A percentile compares a stretch with the other conserved stretches of the same genome.
These are phyloP conservation scores for Phaffomyces opuntiae DNA, from an alignment of 805 yeast genomes.

Conservation along the genomic window DNA sequence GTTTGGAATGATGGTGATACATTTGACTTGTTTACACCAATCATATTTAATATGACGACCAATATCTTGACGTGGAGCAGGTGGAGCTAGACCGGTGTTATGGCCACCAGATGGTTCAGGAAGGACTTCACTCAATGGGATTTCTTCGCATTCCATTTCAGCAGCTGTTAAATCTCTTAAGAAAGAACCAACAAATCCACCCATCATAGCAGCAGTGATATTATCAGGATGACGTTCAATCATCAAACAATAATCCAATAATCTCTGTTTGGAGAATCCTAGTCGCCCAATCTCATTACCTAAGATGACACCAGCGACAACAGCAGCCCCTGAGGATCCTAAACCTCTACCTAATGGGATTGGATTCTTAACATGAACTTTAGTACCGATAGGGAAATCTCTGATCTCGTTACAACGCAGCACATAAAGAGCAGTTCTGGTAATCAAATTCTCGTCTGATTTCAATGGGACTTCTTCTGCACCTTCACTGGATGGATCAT, in stretches of 20 bases:
- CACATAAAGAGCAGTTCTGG: conserved; percentile 89
- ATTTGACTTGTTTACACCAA: conserved; percentile 77
- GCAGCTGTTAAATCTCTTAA: conserved; percentile 69
- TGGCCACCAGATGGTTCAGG: conserved; percentile 71
- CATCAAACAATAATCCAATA: conserved; percentile 93
- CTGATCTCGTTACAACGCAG: conserved; percentile 74
- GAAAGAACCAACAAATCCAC: conserved; percentile 96
- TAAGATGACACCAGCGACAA: conserved; percentile 90
- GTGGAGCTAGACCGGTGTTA: conserved; percentile 63
- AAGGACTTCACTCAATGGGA: conserved; percentile 78
- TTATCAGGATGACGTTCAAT: conserved; percentile 98
- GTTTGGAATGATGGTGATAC: conserved; percentile 87
- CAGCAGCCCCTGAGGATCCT: conserved; percentile 98
- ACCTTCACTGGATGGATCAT: conserved; percentile 69
- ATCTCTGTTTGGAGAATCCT: conserved; percentile 65
- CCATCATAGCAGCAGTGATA: conserved; percentile 98
- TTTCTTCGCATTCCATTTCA: conserved; percentile 69
- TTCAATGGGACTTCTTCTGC: conserved; percentile 70
- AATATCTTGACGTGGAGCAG: conserved; percentile 76
- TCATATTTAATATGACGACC: conserved; percentile 85
- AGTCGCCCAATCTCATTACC: conserved; percentile 81
- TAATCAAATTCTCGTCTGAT: conserved; percentile 77
- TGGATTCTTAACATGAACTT: conserved; percentile 75
- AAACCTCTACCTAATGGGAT: conserved; percentile 96
- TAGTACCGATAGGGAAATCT: conserved; percentile 79